Conservation (phyloP, 306 rosid genomes). For the Cicer cuneatum region DNA sequence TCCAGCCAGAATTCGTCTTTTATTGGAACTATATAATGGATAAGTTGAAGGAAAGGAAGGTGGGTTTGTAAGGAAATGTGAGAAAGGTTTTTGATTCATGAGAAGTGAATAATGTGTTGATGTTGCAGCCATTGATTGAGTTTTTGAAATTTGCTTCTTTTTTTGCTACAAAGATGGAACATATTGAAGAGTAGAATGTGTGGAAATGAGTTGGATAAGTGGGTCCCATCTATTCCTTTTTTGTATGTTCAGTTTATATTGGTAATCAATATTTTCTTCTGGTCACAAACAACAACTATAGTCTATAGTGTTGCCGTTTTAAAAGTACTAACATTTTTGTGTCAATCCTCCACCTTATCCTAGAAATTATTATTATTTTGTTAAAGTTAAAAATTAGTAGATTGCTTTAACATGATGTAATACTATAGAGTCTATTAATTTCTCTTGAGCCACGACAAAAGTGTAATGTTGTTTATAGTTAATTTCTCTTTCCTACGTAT, state of each 20-base stretch:
- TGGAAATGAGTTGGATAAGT: constrained; percentile 88
- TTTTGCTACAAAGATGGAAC: background rate
- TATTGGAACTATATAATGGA: background rate
- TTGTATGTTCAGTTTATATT: background rate
- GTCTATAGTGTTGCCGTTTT: constrained; percentile 40
- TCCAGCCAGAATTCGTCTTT: too few relatives aligned
- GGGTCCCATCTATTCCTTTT: constrained; percentile 44
- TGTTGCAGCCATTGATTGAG: constrained; percentile 70
- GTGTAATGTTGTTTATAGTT: constrained; percentile 25
- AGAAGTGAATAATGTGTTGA: constrained; percentile 55
- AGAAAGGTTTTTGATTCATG: constrained; percentile 61
- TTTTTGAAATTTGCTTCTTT: background rate
- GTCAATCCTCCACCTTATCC: background rate
- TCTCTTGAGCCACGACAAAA: constrained; percentile 40
- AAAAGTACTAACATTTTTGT: background rate
- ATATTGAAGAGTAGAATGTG: constrained; percentile 46
- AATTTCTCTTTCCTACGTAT: constrained; percentile 48
- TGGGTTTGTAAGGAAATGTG: constrained; percentile 65
- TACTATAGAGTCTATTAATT: background rate
- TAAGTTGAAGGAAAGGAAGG: constrained; percentile 55
- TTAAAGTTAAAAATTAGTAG: too few relatives aligned
- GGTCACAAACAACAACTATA: constrained; percentile 4
- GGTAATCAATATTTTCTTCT: constrained; percentile 1
- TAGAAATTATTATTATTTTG: too few relatives aligned
- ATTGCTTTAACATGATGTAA: too few relatives aligned